Evolutionary conservation across 805 yeast species (phyloP).

Genomic region (Wickerhamiella bombiphila): DNA sequence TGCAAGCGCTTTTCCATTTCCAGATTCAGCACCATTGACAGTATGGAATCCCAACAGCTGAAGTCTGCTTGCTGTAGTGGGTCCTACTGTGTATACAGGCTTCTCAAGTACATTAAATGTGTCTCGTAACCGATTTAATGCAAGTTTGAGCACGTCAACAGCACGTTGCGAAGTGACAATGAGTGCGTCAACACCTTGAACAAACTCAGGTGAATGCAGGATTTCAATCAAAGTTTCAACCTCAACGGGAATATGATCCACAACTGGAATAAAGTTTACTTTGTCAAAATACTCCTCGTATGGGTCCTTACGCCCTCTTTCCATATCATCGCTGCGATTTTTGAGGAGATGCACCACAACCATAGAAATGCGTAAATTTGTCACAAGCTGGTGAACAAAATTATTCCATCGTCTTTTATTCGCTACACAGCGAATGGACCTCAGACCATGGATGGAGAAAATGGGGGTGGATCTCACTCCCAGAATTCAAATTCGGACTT

Average conservation of each 20-base stretch:
- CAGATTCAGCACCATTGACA: slow-evolving; percentile 62
- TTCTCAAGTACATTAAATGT: slow-evolving; percentile 8
- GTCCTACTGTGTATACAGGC: slow-evolving; percentile 78
- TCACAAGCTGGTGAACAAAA: no score
- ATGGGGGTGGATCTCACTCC: slow-evolving; percentile 43
- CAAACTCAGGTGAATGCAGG: slow-evolving; percentile 26
- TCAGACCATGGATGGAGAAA: slow-evolving; percentile 39
- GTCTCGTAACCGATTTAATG: slow-evolving; percentile 25
- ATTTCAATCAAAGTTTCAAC: slow-evolving; percentile 31
- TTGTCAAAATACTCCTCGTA: slow-evolving; percentile 35
- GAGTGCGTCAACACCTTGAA: slow-evolving; percentile 33
- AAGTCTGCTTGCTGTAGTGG: slow-evolving; percentile 59
- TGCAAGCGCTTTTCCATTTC: slow-evolving; percentile 63
- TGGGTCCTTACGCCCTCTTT: slow-evolving; percentile 42
- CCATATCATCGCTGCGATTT: slow-evolving; percentile 38
- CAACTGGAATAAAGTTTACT: slow-evolving; percentile 55
- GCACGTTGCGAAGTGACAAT: slow-evolving; percentile 87
- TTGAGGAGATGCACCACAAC: slow-evolving; percentile 36
- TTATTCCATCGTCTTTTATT: no score
- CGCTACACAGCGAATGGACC: no score
- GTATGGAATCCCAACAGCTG: slow-evolving; percentile 46
- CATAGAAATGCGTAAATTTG: no score
- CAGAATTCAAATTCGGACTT: slow-evolving; percentile 32
- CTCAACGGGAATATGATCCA: slow-evolving; percentile 47
- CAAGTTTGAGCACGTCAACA: slow-evolving; percentile 52